Conservation (phyloP, 805 yeast species). For the Zygoascus ofunaensis region DNA sequence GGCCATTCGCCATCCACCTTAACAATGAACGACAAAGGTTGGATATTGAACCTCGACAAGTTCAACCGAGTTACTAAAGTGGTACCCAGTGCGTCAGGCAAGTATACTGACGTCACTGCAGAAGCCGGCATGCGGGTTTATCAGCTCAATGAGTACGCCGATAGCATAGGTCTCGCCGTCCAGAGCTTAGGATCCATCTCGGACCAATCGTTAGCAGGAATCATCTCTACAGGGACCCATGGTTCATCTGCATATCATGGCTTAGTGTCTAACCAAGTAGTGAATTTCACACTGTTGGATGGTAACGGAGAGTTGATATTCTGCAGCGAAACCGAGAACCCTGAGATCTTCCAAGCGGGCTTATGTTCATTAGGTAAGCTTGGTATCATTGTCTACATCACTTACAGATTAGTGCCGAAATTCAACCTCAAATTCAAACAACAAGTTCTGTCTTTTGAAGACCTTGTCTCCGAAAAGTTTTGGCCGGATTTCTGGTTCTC, state of each 20-base stretch:
- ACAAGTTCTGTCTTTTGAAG: slow-evolving; percentile 71
- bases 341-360: slow-evolving; percentile 69
- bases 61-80: slow-evolving; percentile 44
- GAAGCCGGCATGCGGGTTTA: slow-evolving; percentile 83
- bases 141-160: slow-evolving; percentile 62
- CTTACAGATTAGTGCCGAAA: slow-evolving; percentile 74
- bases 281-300: slow-evolving; percentile 62
- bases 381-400: slow-evolving; percentile 80
- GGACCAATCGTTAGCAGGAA: slow-evolving; percentile 92
- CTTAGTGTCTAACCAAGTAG: slow-evolving; percentile 77
- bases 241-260: slow-evolving; percentile 95
- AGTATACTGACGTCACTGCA: slow-evolving; percentile 80
- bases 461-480: slow-evolving; percentile 44
- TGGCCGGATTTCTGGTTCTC: slow-evolving; percentile 83
- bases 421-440: slow-evolving; percentile 74
- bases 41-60: slow-evolving; percentile 81
- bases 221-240: slow-evolving; percentile 93
- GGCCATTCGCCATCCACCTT: slow-evolving; percentile 93
- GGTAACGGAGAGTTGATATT: slow-evolving; percentile 64
- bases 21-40: slow-evolving; percentile 69
- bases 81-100: slow-evolving; percentile 17
- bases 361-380: slow-evolving; percentile 81
- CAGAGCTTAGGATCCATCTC: slow-evolving; percentile 91
- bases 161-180: slow-evolving; percentile 58
- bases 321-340: slow-evolving; percentile 57